Conservation (phyloP, 768 basidiomycete genomes). For the Leccinum imitatum region DNA sequence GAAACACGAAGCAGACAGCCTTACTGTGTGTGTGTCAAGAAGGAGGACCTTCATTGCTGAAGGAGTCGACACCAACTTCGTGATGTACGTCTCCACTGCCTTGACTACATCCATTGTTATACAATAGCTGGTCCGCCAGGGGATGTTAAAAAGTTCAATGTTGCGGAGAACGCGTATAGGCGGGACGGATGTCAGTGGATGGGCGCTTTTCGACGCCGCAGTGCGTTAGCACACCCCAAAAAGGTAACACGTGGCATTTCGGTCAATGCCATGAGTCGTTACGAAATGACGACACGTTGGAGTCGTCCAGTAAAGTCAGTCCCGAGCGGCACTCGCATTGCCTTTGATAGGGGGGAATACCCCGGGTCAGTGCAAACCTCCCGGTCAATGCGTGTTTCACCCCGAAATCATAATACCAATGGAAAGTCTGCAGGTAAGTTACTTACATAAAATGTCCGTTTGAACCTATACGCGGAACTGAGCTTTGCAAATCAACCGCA, state of each 20-base stretch:
- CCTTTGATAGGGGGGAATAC: not conserved
- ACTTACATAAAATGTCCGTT: not conserved
- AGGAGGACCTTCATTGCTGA: constrained; percentile 94
- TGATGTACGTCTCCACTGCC: constrained; percentile 91
- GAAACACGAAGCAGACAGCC: constrained; percentile 21
- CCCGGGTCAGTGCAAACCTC: not conserved
- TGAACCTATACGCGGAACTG: not conserved
- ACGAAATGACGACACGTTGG: not conserved
- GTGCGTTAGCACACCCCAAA: not conserved
- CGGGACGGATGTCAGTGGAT: not conserved
- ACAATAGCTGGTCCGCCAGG: not conserved
- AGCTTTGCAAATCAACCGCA: not conserved
- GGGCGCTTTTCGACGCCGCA: not conserved
- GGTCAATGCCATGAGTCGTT: not conserved
- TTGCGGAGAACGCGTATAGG: not conserved
- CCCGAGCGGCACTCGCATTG: not conserved
- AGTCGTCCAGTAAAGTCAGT: not conserved
- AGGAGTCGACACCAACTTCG: constrained; percentile 83
- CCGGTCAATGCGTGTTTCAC: not conserved
- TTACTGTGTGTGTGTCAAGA: constrained; percentile 90
- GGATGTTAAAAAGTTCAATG: not conserved
- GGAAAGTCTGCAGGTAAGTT: not conserved
- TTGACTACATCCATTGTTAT: constrained; percentile 87
- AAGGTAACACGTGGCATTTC: not conserved
- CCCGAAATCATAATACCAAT: not conserved